A percentile compares a stretch with the other conserved stretches of the same genome.
Conservation (phyloP, 2,329 filamentous ascomycete species). For the Sarocladium strictum region DNA sequence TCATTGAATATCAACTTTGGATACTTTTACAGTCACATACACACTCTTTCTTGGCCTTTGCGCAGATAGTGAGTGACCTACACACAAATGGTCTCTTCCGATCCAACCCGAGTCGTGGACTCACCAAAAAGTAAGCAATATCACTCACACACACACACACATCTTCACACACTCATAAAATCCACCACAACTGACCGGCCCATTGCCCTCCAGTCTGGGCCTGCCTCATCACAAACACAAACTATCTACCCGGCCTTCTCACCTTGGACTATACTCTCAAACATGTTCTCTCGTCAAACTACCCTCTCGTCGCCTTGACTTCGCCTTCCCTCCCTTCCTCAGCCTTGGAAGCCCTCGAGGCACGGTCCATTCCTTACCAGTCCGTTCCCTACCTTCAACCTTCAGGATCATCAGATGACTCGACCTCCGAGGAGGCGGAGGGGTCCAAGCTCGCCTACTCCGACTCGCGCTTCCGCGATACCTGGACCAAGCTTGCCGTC, state of each 20-base stretch:
- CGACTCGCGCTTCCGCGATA: slow-evolving; percentile 78
- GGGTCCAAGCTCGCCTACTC: slow-evolving; percentile 40
- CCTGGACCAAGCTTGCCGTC: slow-evolving; percentile 80
- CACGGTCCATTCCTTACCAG: slow-evolving; percentile 63
- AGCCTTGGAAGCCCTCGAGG: slow-evolving; percentile 63
- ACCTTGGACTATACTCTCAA: slow-evolving; percentile 75
- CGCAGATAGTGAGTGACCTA: too few relatives aligned
- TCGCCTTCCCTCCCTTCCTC: slow-evolving; percentile 67
- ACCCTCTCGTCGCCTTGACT: slow-evolving; percentile 78
- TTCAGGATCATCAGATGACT: not conserved
- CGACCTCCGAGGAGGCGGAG: slow-evolving; percentile 38
- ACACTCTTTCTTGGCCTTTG: too few relatives aligned
- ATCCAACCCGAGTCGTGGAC: slow-evolving; percentile 7
- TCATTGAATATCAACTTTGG: not conserved
- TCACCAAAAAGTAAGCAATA: slow-evolving; percentile 7
- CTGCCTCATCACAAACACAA: slow-evolving; percentile 76
- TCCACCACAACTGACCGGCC: not conserved
- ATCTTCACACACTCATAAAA: slow-evolving; percentile 7
- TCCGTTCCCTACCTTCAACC: slow-evolving; percentile 70
- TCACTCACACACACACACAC: too few relatives aligned
- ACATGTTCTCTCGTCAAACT: slow-evolving; percentile 50
- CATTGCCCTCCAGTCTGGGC: slow-evolving; percentile 72
- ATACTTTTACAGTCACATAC: too few relatives aligned
- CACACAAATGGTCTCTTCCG: slow-evolving; percentile 6
- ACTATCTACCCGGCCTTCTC: slow-evolving; percentile 76